A percentile compares a stretch with the other conserved stretches of the same genome.
Evolutionary conservation across 2,329 filamentous ascomycete species (phyloP).

Genomic region (Phaeophleospora eucalypticola): DNA sequence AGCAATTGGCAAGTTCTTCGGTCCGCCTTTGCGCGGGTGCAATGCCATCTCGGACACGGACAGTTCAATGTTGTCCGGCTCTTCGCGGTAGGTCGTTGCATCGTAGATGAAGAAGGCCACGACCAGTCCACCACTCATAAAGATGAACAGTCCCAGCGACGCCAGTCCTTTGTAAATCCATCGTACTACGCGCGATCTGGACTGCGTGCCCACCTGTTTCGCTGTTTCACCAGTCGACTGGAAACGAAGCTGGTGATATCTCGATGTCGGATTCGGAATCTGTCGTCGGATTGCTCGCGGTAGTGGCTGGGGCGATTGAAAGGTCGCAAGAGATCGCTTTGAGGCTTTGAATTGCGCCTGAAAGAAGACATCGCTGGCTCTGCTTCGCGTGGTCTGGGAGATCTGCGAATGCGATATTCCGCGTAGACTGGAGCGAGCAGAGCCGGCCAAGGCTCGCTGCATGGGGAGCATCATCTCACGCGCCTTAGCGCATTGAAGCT

Average conservation of each 20-base stretch:
- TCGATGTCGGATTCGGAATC: slow-evolving; percentile 12
- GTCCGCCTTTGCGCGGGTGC: slow-evolving; percentile 75
- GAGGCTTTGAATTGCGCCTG: slow-evolving; percentile 3
- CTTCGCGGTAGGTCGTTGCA: slow-evolving; percentile 79
- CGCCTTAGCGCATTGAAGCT: slow-evolving; percentile 20
- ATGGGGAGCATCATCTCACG: slow-evolving; percentile 16
- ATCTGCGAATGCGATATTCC: slow-evolving; percentile 3
- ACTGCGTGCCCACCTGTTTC: slow-evolving; percentile 7
- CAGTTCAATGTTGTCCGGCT: slow-evolving; percentile 64
- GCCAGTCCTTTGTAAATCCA: slow-evolving; percentile 68
- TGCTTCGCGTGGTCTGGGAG: slow-evolving; percentile 7
- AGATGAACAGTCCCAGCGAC: slow-evolving; percentile 69
- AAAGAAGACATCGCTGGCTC: slow-evolving; percentile 11
- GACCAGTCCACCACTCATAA: slow-evolving; percentile 65
- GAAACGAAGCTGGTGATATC: slow-evolving; percentile 18
- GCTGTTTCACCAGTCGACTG: slow-evolving; percentile 13
- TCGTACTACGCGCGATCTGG: slow-evolving; percentile 35
- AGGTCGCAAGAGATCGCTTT: slow-evolving; percentile 9
- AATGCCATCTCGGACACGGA: slow-evolving; percentile 81
- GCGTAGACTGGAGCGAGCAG: slow-evolving; percentile 13
- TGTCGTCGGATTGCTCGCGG: slow-evolving; percentile 15
- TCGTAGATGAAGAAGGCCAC: slow-evolving; percentile 91
- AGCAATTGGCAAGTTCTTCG: slow-evolving; percentile 90
- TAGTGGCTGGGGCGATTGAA: slow-evolving; percentile 9
- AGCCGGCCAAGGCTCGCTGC: slow-evolving; percentile 21